Base-by-base conservation (phyloP, 495 filamentous ascomycete genomes). In the Neurospora sp. region DNA sequence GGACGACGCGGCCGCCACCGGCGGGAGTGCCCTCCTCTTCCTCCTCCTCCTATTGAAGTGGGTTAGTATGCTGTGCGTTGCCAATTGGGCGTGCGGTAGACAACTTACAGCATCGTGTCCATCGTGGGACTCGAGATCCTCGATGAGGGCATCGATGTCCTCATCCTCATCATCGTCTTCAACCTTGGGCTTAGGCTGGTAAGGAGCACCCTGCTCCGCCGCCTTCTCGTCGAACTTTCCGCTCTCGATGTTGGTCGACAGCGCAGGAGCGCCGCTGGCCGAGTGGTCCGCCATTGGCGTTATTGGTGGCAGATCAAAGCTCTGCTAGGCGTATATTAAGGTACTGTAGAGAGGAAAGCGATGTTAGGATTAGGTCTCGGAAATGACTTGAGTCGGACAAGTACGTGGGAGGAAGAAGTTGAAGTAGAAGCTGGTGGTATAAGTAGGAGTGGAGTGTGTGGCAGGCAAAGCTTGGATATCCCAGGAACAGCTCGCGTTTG, bases 91-190 rank as follows among this genome's bases (percentile, higher is more conserved):
- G 8, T 12, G 42, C 4, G 38, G 18, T 12, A 18, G 14, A 81
- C 48, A 65, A 72, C 79, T 80, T 75, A 80, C 79, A 37, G 39
- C 83, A 46, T 72, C 81, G 44, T 90, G 86, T 41, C 89, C 92
- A 79, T 94, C 92, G 71, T 91, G 84, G 16, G 89, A 92, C 80
- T 94, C 90, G 71, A 97, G 89, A 74, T 94, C 93, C 73, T 92
- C 89, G 73, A 97, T 94, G 74, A 97, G 86, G 71, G 87, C 86
- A 78, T 95, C 91, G 72, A 97, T 92, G 77, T 93, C 89, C 82
- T 91, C 89, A 74, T 90, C 88, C 31, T 91, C 87, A 46, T 91
- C 89, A 16, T 91, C 87, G 12, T 85, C 85, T 18, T 81, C 84
- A 31, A 76, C 78, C 77, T 80, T 82, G 59, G 74, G 72, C 77